Percentiles rank a stretch among this genome's conserved stretches.
These are phyloP conservation scores for Fusarium poae DNA, from an alignment of 2,329 filamentous ascomycete genomes.

Conservation along the genomic window DNA sequence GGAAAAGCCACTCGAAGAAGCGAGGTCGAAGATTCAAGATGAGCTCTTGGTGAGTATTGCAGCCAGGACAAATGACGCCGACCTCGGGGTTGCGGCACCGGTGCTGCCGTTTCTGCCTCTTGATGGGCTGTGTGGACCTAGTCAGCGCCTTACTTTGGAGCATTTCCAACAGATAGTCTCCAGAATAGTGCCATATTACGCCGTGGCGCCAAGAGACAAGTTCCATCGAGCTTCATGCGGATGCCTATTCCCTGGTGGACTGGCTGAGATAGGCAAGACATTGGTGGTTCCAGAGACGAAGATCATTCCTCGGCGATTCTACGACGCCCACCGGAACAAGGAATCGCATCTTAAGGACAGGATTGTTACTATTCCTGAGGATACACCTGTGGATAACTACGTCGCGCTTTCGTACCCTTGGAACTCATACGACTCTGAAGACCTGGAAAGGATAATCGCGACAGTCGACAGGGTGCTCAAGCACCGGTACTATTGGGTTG, in stretches of 20 bases:
- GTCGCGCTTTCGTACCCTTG: background rate
- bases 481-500: background rate
- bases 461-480: background rate
- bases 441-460: background rate
- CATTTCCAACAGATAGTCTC: background rate
- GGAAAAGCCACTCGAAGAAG: background rate
- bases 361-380: background rate
- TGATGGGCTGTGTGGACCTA: background rate
- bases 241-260: background rate
- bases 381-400: background rate
- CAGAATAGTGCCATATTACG: background rate
- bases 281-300: background rate
- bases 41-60: background rate
- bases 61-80: background rate
- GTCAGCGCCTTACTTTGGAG: background rate
- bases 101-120: background rate
- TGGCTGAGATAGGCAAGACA: background rate
- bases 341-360: background rate
- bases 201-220: background rate
- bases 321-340: background rate
- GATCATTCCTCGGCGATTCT: background rate
- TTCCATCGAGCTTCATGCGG: background rate
- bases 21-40: background rate
- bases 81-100: background rate
- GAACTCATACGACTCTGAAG: background rate